Base-by-base conservation (phyloP, 805 yeast species). In the Pichia paraexigua region DNA sequence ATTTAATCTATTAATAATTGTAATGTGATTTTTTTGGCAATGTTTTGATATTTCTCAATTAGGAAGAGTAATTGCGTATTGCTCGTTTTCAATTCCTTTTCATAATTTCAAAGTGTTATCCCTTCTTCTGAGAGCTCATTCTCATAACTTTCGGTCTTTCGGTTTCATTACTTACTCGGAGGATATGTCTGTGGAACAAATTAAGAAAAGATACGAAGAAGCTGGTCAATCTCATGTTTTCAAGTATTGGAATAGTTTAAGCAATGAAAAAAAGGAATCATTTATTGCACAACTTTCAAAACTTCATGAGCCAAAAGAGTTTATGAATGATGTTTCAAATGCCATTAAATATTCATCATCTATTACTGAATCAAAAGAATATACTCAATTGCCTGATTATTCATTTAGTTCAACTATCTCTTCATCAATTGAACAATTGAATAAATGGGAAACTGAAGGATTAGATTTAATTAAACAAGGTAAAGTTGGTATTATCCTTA, bases 401-500 rank as follows among this genome's bases (percentile, higher is more conserved):
- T 82, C 83, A 0, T 76, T 79, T 28, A 72, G 76, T 22, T 69
- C 85, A 17, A 77, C 78, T 28, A 59, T 73, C 39, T 65, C 59
- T 15, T 61, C 66, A 43, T 63, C 64, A 2, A 53, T 67, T 3
- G 67, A 63, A 13, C 60, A 64, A 10, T 55, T 65, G 27, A 53
- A 62, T 8, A 52, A 54, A 11, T 68, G 76, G 62, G 56, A 66
- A 42, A 57, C 55, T 5, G 43, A 59, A 15, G 99, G 99, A 15
- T 66, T 83, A 18, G 71, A 79, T 25, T 86, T 92, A 30, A 83
- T 94, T 49, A 67, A 78, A 18, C 66, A 72, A 15, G 84, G 84
- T 56, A 79, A 85, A 61, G 98, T 92, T 24, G 99, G 89, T 35
- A 92, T 94, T 6, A 74, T 94, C 43, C 73, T 94, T 48, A 85